Conservation (phyloP, 1,139 yeast genomes). For the Debaryomyces sp. region DNA sequence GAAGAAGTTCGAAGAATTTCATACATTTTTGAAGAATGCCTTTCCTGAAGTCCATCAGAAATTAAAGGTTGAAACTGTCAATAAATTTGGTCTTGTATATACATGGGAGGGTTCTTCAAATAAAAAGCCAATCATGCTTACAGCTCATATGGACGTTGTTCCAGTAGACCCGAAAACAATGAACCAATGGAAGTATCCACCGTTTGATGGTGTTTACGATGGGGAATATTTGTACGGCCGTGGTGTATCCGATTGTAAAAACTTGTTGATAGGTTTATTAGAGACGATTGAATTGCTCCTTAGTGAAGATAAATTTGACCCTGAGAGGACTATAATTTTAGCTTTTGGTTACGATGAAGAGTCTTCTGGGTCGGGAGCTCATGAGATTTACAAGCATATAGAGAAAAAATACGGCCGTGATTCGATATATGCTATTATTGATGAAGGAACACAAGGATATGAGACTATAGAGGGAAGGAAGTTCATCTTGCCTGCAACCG, state of each 20-base stretch:
- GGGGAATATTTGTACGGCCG: constrained; percentile 46
- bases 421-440: constrained; percentile 44
- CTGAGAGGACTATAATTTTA: constrained; percentile 44
- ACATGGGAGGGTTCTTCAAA: constrained; percentile 38
- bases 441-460: constrained; percentile 45
- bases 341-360: constrained; percentile 57
- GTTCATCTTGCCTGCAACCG: constrained; percentile 58
- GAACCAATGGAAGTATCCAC: constrained; percentile 45
- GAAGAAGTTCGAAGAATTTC: constrained; percentile 34
- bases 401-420: constrained; percentile 39
- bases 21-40: constrained; percentile 28
- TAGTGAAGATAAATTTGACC: constrained; percentile 35
- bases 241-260: constrained; percentile 52
- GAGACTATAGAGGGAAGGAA: constrained; percentile 43
- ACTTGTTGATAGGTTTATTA: constrained; percentile 41
- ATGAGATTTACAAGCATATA: constrained; percentile 31
- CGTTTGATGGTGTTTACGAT: constrained; percentile 45
- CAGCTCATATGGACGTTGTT: constrained; percentile 55
- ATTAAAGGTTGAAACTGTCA: constrained; percentile 33
- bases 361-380: constrained; percentile 42
- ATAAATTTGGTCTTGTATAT: constrained; percentile 35
- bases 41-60: constrained; percentile 37
- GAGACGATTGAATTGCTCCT: constrained; percentile 46
- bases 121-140: constrained; percentile 43
- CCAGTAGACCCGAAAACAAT: constrained; percentile 48